Evolutionary conservation across 2,329 filamentous ascomycete genomes (phyloP).

Genomic region (Fusarium dimerum): DNA sequence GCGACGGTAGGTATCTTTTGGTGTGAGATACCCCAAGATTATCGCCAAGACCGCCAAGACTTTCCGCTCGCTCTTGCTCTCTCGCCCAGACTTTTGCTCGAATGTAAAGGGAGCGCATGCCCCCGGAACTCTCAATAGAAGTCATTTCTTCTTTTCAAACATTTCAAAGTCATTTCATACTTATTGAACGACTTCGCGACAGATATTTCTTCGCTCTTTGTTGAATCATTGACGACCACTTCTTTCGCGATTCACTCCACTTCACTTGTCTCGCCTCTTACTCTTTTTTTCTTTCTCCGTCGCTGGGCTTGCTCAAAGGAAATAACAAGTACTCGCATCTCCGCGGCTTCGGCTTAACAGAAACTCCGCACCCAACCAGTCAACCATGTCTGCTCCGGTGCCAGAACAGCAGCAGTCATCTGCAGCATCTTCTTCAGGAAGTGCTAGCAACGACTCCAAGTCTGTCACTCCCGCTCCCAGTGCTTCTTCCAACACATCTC

Average conservation of each 20-base stretch:
- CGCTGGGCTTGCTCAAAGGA: slow-evolving; percentile 8
- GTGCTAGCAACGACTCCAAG: slow-evolving; percentile 50
- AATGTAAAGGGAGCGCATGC: slow-evolving; percentile 40
- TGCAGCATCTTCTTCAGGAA: slow-evolving; percentile 36
- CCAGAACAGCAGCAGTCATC: slow-evolving; percentile 27
- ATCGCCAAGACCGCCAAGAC: slow-evolving; percentile 38
- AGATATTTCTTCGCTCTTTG: not conserved
- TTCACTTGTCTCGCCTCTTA: slow-evolving; percentile 16
- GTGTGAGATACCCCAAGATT: slow-evolving; percentile 17
- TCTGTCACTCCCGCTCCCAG: slow-evolving; percentile 55
- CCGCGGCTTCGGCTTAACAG: slow-evolving; percentile 17
- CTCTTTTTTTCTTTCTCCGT: slow-evolving; percentile 2
- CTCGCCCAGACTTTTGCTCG: slow-evolving; percentile 35
- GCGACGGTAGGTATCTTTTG: slow-evolving; percentile 1
- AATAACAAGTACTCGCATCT: slow-evolving; percentile 5
- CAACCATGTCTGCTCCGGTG: slow-evolving; percentile 36
- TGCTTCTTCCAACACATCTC: slow-evolving; percentile 47
- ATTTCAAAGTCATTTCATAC: slow-evolving; percentile 9
- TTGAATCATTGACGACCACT: not conserved
- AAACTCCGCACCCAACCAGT: slow-evolving; percentile 18
- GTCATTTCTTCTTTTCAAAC: slow-evolving; percentile 21
- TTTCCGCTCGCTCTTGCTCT: slow-evolving; percentile 41
- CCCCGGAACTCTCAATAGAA: slow-evolving; percentile 29
- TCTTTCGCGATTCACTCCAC: slow-evolving; percentile 6
- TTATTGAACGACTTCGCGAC: not conserved